Base-by-base conservation (phyloP, 2,329 filamentous ascomycete genomes). In the Aureobasidium sp. region DNA sequence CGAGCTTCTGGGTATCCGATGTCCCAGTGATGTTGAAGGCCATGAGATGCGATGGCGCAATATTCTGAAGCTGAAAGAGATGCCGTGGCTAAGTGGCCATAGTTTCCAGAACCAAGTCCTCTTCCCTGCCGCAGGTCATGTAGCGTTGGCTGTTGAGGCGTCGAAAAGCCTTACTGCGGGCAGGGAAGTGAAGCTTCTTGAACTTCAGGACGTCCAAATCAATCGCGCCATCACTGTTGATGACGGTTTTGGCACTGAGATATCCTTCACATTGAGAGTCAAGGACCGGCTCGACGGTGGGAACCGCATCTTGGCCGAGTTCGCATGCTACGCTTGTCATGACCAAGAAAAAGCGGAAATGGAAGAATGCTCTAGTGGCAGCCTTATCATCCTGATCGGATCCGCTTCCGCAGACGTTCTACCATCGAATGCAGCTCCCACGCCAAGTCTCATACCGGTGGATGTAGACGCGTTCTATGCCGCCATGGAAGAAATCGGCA, bases 371-470 rank as follows among this genome's bases (percentile, higher is more conserved):
- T 0, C 74, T 75, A 2, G 21, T 23, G 61, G 49, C 21, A 46
- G 29, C 8, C 38, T 62, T 17, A 33, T 46, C 21, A 49, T 62
- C 23, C n/a, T 13, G 37, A 40, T 61, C 2, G 61, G 59, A 9
- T 23, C 47, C 46, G 51, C 38, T 9, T 76, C 78, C 54, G 71
- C 75, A 5, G 31, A 37, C 8, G 45, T 51, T 45, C 46, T 63
- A 1, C 61, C 59, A 9, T 29, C 47, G 33, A 37, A 59, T 21
- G 15, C 53, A 9, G 25, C 53, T 9, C 50, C 50, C 6, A 31
- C 19, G 11, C 38, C 23, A 3, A 21, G 43, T 15, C 25, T 62
- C 38, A 47, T 42, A 15, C 29, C 43, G n/a, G 49, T 64, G 23
- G 43, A 64, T 11, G 33, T 42, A 4, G 62, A 62, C 1, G 23